These are phyloP conservation scores for Cryptococcus floricola DNA, from an alignment of 1,284 basidiomycete genomes.

Conservation along the genomic window DNA sequence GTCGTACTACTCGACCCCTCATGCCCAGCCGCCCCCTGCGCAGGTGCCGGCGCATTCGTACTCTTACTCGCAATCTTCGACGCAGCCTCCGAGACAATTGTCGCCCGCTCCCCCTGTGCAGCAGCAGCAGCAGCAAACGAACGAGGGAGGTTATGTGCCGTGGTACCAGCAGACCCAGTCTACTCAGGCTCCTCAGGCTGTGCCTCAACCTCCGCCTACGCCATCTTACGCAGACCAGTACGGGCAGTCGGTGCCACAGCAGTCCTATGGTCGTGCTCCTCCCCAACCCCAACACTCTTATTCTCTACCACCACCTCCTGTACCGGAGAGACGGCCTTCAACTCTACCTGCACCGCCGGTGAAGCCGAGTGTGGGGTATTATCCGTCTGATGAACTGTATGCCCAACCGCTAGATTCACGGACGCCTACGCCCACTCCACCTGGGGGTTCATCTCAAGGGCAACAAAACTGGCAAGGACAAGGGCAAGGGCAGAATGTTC, in stretches of 20 bases:
- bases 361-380: slow-evolving; percentile 30
- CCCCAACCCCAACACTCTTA: slow-evolving; percentile 3
- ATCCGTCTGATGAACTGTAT: slow-evolving; percentile 46
- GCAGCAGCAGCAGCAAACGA: slow-evolving; percentile 1
- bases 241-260: slow-evolving; percentile 1
- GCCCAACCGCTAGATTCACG: slow-evolving; percentile 4
- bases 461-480: slow-evolving; percentile 6
- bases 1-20: neutral
- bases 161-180: slow-evolving; percentile 46
- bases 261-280: neutral
- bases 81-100: neutral
- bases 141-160: slow-evolving; percentile 33
- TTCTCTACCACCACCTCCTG: slow-evolving; percentile 16
- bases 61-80: neutral
- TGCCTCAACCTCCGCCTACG: neutral
- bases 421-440: neutral
- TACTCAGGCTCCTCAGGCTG: slow-evolving; percentile 1
- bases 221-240: slow-evolving; percentile 9
- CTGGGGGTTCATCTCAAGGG: neutral
- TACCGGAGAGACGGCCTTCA: slow-evolving; percentile 17
- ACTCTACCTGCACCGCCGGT: slow-evolving; percentile 28
- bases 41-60: slow-evolving; percentile 1
- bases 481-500: neutral
- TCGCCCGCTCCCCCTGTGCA: neutral
- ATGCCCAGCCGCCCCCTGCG: slow-evolving; percentile 2